A percentile compares a stretch with the other conserved stretches of the same genome.
Conservation (phyloP, 2,329 filamentous ascomycete species). For the Trichophyton mentagrophytes region DNA sequence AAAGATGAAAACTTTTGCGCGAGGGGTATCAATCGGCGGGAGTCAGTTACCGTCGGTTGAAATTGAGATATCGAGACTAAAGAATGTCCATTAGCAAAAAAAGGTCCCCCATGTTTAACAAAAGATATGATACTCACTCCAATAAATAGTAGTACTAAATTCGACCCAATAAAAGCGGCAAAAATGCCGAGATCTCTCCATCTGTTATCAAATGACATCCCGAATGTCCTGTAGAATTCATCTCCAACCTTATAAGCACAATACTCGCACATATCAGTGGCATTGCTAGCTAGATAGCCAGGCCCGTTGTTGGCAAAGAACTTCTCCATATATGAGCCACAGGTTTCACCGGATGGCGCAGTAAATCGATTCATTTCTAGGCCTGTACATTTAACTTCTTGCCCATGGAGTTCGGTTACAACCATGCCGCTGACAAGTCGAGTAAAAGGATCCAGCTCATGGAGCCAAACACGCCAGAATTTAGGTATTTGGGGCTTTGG, state of each 20-base stretch:
- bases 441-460: conserved; percentile 53
- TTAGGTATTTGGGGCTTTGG: conserved; percentile 46
- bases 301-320: conserved; percentile 35
- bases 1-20: background rate
- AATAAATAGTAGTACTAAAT: conserved; percentile 53
- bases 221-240: conserved; percentile 60
- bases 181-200: conserved; percentile 80
- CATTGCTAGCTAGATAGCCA: conserved; percentile 36
- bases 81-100: conserved; percentile 8
- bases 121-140: conserved; percentile 32
- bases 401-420: conserved; percentile 23
- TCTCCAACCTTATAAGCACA: conserved; percentile 65
- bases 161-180: conserved; percentile 61
- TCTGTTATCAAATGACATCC: conserved; percentile 52
- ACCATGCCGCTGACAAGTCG: conserved; percentile 39
- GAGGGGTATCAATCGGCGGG: background rate
- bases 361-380: conserved; percentile 23
- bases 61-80: conserved; percentile 35
- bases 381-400: conserved; percentile 21
- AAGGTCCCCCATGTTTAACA: background rate
- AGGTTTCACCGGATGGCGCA: conserved; percentile 52
- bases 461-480: conserved; percentile 76
- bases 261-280: conserved; percentile 38
- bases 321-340: conserved; percentile 37
- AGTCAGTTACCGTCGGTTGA: conserved; percentile 24